These are phyloP conservation scores for Suillus weaverae DNA, from an alignment of 768 basidiomycete species.

Conservation along the genomic window DNA sequence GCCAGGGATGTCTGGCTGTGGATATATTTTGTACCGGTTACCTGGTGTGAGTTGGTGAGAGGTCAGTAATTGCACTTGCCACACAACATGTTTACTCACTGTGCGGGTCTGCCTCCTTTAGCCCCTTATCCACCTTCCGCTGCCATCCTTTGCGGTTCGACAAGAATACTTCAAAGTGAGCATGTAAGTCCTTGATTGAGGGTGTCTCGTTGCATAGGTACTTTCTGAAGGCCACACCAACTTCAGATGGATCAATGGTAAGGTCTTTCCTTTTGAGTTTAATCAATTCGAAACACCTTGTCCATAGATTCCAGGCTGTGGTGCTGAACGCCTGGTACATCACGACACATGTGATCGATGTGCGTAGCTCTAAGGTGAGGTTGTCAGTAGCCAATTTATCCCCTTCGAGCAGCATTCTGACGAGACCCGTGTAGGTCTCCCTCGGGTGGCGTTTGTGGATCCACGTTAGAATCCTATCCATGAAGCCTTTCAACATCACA, in stretches of 20 bases:
- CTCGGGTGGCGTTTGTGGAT: background rate
- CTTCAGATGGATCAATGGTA: background rate
- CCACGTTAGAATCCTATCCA: constrained; percentile 7
- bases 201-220: constrained; percentile 2
- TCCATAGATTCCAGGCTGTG: background rate
- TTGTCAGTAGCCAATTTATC: too few species aligned
- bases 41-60: constrained; percentile 12
- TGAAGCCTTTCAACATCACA: constrained; percentile 7
- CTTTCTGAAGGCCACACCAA: constrained; percentile 5
- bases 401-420: too few species aligned
- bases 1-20: constrained; percentile 29
- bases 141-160: constrained; percentile 28
- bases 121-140: constrained; percentile 23
- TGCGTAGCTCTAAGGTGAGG: background rate
- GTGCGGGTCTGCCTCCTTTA: constrained; percentile 20
- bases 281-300: constrained; percentile 30
- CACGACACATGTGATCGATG: background rate
- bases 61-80: background rate
- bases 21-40: constrained; percentile 37
- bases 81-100: constrained; percentile 3
- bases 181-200: constrained; percentile 14
- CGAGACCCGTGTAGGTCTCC: background rate
- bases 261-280: constrained; percentile 26
- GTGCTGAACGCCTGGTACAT: background rate
- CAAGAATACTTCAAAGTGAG: constrained; percentile 23